Evolutionary conservation across 2,329 filamentous ascomycete species (phyloP), one percentile per base, ranked within the genome.

Genomic region (Colletotrichum lupini): DNA sequence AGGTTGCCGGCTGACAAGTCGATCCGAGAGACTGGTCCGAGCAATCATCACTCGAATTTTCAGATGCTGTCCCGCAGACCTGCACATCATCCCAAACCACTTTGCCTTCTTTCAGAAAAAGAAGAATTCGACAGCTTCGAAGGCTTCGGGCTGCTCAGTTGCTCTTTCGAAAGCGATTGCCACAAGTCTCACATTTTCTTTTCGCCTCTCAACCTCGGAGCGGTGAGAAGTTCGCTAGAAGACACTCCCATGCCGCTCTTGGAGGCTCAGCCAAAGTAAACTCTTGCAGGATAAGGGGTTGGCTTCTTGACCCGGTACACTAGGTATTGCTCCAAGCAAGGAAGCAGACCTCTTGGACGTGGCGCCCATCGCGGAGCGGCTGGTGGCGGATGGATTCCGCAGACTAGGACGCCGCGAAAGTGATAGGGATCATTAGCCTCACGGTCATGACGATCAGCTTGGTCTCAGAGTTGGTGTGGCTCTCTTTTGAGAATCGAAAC

Each of bases 401-500:
- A 52, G 37, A 24, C 26, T 52, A n/a, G 56, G 49, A 65, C 59
- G n/a, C 57, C 24, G 46, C 66, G 56, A 65, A 59, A 53, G 32
- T 35, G 46, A 57, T 26, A 37, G 42, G 42, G 30, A 35, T 60
- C 32, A 28, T 56, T 65, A 61, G 70, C 67, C 56, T 70, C 55
- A 49, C 16, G 22, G 53, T 35, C 46, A 56, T 46, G 30, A 30
- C 57, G 67, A 73, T 73, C 70, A 58, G 70, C 70, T 60, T 46
- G 55, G 61, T 22, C 26, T 56, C 60, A 46, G 67, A 49, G 42
- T 32, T 32, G 22, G 26, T 42, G 70, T 73, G 67, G 67, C 67
- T 73, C 60, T 73, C 35, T 73, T 49, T 53, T 37, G 60, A 70
- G 56, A 61, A 69, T 66, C 37, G 56, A 69, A 56, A 60, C 67